A percentile compares a stretch with the other conserved stretches of the same genome.
phyloP scores from a whole-genome alignment of 805 yeast genomes.

The Phaffomyces opuntiae region DNA sequence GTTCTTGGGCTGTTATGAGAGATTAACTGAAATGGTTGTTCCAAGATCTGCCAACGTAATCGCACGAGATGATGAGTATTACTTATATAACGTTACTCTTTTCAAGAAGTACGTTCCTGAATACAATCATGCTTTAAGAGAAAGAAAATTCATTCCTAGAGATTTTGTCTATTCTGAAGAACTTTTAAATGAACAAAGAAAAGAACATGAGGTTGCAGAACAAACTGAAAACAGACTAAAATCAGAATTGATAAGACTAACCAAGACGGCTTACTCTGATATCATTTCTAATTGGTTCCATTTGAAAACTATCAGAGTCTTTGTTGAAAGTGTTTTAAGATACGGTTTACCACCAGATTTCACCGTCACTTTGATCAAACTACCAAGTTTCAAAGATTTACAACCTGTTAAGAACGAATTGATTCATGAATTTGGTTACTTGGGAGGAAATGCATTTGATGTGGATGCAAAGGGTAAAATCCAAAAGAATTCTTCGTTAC shows the following conservation, averaged over 20 bases:
- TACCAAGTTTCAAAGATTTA: slow-evolving; percentile 36
- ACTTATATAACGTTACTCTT: slow-evolving; percentile 69
- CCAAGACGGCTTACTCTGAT: slow-evolving; percentile 86
- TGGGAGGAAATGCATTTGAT: slow-evolving; percentile 84
- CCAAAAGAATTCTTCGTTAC: slow-evolving; percentile 56
- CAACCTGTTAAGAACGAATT: slow-evolving; percentile 63
- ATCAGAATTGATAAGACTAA: slow-evolving; percentile 73
- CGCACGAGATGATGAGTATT: slow-evolving; percentile 65
- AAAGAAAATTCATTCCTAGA: slow-evolving; percentile 84
- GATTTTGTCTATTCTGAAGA: slow-evolving; percentile 86
- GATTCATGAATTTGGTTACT: slow-evolving; percentile 70
- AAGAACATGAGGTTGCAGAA: slow-evolving; percentile 72
- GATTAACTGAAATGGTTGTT: slow-evolving; percentile 71
- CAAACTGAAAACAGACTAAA: slow-evolving; percentile 66
- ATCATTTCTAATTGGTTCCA: slow-evolving; percentile 84
- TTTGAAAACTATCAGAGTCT: slow-evolving; percentile 77
- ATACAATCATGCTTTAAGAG: slow-evolving; percentile 68
- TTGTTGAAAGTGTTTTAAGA: slow-evolving; percentile 89
- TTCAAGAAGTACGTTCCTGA: slow-evolving; percentile 76
- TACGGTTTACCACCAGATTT: slow-evolving; percentile 96
- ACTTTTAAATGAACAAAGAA: slow-evolving; percentile 58
- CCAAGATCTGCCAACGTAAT: slow-evolving; percentile 81
- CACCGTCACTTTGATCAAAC: slow-evolving; percentile 40
- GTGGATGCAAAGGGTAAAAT: slow-evolving; percentile 61
- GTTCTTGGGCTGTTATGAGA: slow-evolving; percentile 69